Base-by-base conservation (phyloP, 1,284 basidiomycete species). In the Kwoniella shivajii region DNA sequence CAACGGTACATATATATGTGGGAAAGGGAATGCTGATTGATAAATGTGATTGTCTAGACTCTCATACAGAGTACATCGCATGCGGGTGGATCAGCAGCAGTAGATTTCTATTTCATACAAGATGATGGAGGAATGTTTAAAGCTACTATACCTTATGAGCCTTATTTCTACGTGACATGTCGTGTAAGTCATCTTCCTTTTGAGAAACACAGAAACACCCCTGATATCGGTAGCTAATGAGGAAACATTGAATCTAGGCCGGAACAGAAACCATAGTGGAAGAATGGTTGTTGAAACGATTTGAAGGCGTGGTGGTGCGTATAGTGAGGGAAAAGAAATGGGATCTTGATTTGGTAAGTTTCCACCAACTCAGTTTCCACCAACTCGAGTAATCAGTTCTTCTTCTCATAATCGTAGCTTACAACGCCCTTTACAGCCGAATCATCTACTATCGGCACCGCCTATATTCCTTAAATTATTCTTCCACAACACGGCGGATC, bases 91-190 rank as follows among this genome's bases (percentile, higher is more conserved):
- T 87, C 86, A 63, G 89, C 91, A 5, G 93, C 88, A 10, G 94
- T 99, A 10, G 95, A 99, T 72, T 97, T 88, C 68, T 98, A 97
- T 77, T 99, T 99, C 70, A 92, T 99, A 66, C 87, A 98, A 78
- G 94, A 99, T 70, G 93, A 98, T 63, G 95, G 95, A 4, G 85
- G 84, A 31, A 91, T 91, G 86, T 99, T 99, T 83, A 99, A 99
- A 76, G 88, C 86, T 63, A 99, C 95, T 1, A 83, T 91, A 57
- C 84, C 87, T 52, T 95, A 95, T 70, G 91, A 97, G 73, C 96
- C 96, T 0, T 99, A 99, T 77, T 97, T 99, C 69, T 85, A 85
- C 63, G 88, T 99, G 61, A 88, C 88, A 2, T 95, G 90, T 84
- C 87, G 92, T 81, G 92, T 92, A 60, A 49, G 84, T 38, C 44